phyloP scores from a whole-genome alignment of 257 asterid genomes.

The Echium plantagineum region DNA sequence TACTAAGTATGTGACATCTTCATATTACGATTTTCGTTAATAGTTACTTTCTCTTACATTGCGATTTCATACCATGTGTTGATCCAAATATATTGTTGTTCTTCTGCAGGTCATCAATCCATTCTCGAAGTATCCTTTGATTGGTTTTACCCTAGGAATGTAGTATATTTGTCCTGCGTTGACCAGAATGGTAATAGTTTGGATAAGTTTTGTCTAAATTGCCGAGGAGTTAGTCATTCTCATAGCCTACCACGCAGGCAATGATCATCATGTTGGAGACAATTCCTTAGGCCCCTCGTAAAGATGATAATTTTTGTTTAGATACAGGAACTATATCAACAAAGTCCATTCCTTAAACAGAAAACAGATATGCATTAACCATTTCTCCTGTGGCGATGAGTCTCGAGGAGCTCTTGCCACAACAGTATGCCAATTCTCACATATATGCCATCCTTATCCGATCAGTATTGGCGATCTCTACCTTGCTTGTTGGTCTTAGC shows the following conservation, averaged over 20 bases:
- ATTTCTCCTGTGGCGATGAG: constrained; percentile 71
- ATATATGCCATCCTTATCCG: constrained; percentile 48
- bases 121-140: constrained; percentile 84
- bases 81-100: constrained; percentile 4
- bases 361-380: constrained; percentile 51
- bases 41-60: no score
- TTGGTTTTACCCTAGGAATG: no score
- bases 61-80: not conserved
- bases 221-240: no score
- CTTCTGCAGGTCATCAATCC: constrained; percentile 85
- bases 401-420: constrained; percentile 65
- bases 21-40: no score
- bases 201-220: not conserved
- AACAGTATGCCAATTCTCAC: constrained; percentile 30
- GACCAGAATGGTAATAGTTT: not conserved
- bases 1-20: no score
- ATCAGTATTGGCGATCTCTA: constrained; percentile 49
- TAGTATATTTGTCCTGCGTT: no score
- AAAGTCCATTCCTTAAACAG: constrained; percentile 23
- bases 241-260: no score
- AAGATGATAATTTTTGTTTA: no score
- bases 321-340: not conserved
- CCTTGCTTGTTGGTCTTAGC: constrained; percentile 47
- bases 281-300: no score
- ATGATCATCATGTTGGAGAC: no score